Conservation (phyloP, 1,284 basidiomycete genomes). For the Sporisorium reilianum region DNA sequence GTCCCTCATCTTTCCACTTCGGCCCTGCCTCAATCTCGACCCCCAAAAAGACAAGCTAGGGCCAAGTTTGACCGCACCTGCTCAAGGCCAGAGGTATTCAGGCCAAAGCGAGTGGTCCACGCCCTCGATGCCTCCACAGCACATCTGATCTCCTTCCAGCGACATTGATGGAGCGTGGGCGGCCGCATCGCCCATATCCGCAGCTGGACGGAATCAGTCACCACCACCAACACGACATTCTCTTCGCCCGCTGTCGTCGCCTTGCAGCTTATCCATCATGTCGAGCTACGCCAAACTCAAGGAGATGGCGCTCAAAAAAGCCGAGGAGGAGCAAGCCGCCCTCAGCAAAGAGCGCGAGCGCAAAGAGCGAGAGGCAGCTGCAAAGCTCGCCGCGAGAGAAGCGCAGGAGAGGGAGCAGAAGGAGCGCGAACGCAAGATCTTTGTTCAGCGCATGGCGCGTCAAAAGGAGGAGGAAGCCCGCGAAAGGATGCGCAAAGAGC, state of each 20-base stretch:
- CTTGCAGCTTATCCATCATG: slow-evolving; percentile 13
- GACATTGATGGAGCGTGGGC: slow-evolving; percentile 7
- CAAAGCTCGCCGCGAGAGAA: slow-evolving; percentile 39
- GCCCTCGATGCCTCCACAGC: slow-evolving; percentile 16
- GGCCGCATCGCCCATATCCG: background rate
- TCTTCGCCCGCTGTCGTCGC: too few relatives aligned
- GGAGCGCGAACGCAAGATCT: slow-evolving; percentile 46
- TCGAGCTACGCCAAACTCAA: slow-evolving; percentile 49
- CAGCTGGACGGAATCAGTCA: background rate
- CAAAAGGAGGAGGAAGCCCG: slow-evolving; percentile 46
- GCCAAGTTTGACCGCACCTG: background rate
- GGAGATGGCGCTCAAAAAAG: slow-evolving; percentile 44
- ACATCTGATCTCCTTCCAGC: slow-evolving; percentile 7
- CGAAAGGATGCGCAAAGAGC: slow-evolving; percentile 39
- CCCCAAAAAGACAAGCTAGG: background rate
- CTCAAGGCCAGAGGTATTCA: slow-evolving; percentile 15
- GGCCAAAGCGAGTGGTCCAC: slow-evolving; percentile 8
- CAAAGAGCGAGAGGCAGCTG: slow-evolving; percentile 41
- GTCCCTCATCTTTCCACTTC: slow-evolving; percentile 1
- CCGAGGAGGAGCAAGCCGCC: slow-evolving; percentile 36
- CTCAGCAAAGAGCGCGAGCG: slow-evolving; percentile 31
- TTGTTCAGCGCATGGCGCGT: slow-evolving; percentile 35
- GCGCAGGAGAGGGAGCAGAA: slow-evolving; percentile 39
- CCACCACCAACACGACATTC: background rate
- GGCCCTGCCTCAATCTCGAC: background rate